phyloP scores from a whole-genome alignment of 2,329 filamentous ascomycete species.

The Alternaria brassicicola region DNA sequence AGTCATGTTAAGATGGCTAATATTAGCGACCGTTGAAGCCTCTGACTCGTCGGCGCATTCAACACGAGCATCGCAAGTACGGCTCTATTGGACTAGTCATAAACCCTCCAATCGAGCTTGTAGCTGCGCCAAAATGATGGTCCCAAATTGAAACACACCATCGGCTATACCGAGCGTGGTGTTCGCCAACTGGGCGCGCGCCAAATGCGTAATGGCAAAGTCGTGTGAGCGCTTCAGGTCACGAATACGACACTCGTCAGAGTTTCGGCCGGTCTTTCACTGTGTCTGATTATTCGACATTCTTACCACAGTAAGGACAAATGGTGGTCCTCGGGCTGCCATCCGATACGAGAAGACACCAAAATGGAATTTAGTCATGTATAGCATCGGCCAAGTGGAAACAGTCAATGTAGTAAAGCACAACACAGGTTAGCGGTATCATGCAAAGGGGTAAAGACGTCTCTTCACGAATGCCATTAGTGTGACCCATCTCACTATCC shows the following conservation, averaged over 20 bases:
- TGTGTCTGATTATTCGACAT: slow-evolving; percentile 31
- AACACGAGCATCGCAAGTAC: slow-evolving; percentile 20
- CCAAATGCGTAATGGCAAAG: slow-evolving; percentile 14
- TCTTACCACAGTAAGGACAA: slow-evolving; percentile 38
- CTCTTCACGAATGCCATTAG: neutral
- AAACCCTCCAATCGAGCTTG: slow-evolving; percentile 15
- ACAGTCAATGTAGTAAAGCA: neutral
- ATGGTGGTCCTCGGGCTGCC: slow-evolving; percentile 11
- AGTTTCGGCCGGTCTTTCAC: slow-evolving; percentile 15
- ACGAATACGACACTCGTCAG: slow-evolving; percentile 20
- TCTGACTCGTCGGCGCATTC: slow-evolving; percentile 28
- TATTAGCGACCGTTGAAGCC: slow-evolving; percentile 34
- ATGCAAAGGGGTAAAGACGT: neutral
- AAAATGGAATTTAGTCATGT: slow-evolving; percentile 10
- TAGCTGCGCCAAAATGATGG: slow-evolving; percentile 19
- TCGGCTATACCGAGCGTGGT: slow-evolving; percentile 10
- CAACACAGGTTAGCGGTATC: neutral
- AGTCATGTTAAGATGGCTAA: slow-evolving; percentile 41
- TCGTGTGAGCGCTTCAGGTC: slow-evolving; percentile 16
- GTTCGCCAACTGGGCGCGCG: slow-evolving; percentile 14
- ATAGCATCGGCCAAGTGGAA: slow-evolving; percentile 16
- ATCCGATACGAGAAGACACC: slow-evolving; percentile 16
- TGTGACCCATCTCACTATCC: neutral
- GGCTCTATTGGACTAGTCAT: slow-evolving; percentile 12
- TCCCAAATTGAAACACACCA: slow-evolving; percentile 3